Evolutionary conservation across 179 eudicot species (phyloP).

Genomic region (Spinacia oleracea): DNA sequence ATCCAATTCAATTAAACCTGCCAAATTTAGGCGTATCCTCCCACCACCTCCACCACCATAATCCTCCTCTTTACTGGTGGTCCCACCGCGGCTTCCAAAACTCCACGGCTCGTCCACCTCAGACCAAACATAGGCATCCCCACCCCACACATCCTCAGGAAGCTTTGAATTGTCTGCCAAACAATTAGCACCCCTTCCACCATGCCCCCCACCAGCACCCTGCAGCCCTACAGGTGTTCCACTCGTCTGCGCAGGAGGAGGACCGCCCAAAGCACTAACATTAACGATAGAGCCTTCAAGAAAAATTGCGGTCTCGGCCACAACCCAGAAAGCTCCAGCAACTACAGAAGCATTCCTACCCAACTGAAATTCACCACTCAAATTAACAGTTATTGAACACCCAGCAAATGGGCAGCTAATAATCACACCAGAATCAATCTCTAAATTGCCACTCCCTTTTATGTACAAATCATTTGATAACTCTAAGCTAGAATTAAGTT

Average conservation of each 20-base stretch:
- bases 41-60: conserved; percentile 94
- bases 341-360: conserved; percentile 44
- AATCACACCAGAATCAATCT: conserved; percentile 47
- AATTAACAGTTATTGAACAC: conserved; percentile 56
- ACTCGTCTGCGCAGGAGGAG: conserved; percentile 52
- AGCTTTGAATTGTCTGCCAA: conserved; percentile 59
- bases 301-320: conserved; percentile 39
- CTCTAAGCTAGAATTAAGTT: conserved; percentile 50
- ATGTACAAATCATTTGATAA: conserved; percentile 58
- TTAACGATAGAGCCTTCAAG: conserved; percentile 53
- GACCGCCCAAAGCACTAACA: conserved; percentile 63
- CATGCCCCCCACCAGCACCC: conserved; percentile 90
- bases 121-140: conserved; percentile 82
- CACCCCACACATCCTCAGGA: conserved; percentile 93
- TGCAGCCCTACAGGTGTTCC: conserved; percentile 63
- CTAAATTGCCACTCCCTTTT: conserved; percentile 59
- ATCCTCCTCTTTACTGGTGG: conserved; percentile 59
- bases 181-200: conserved; percentile 91
- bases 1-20: conserved; percentile 29
- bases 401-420: conserved; percentile 59
- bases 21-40: conserved; percentile 50
- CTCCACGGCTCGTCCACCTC: conserved; percentile 67
- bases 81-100: conserved; percentile 82
- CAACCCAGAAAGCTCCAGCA: conserved; percentile 55
- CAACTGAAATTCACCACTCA: conserved; percentile 52